A percentile compares a stretch with the other conserved stretches of the same genome.
Conservation (phyloP, 2,329 filamentous ascomycete species). For the Beauveria varroae region DNA sequence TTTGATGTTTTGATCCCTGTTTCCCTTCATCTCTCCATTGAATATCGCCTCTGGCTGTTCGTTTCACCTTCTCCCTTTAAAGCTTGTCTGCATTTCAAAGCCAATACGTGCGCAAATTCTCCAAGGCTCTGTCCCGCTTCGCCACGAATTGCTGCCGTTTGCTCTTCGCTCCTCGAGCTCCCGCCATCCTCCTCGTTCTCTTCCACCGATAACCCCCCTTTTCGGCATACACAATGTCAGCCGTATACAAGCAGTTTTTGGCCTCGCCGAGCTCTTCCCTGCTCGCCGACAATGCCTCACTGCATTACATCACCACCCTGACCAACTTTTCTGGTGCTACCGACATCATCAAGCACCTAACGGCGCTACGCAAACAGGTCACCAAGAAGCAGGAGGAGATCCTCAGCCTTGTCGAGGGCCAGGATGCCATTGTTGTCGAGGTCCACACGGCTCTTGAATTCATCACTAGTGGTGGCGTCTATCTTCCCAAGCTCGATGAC, state of each 20-base stretch:
- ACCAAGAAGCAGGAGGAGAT: conserved; percentile 77
- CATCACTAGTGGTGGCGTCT: conserved; percentile 69
- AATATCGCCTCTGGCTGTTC: neutral
- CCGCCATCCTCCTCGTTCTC: neutral
- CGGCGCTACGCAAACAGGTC: conserved; percentile 61
- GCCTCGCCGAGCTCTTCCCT: conserved; percentile 55
- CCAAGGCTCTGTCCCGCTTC: neutral
- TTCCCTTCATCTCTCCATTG: neutral
- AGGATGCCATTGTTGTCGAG: conserved; percentile 69
- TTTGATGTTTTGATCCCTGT: conserved; percentile 11
- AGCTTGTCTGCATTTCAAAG: neutral
- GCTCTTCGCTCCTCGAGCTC: neutral
- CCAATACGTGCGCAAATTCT: neutral
- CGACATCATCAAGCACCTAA: conserved; percentile 77
- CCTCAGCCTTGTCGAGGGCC: conserved; percentile 65
- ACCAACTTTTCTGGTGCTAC: conserved; percentile 62
- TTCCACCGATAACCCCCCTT: conserved; percentile 2
- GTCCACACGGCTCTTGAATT: conserved; percentile 81
- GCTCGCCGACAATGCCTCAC: conserved; percentile 57
- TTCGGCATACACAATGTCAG: conserved; percentile 28
- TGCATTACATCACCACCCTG: conserved; percentile 87
- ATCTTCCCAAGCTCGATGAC: conserved; percentile 83
- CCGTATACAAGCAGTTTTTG: conserved; percentile 65
- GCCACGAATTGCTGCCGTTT: neutral
- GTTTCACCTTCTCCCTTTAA: neutral